These are phyloP conservation scores for Trichoderma erinaceum DNA, from an alignment of 495 filamentous ascomycete species.

Conservation along the genomic window DNA sequence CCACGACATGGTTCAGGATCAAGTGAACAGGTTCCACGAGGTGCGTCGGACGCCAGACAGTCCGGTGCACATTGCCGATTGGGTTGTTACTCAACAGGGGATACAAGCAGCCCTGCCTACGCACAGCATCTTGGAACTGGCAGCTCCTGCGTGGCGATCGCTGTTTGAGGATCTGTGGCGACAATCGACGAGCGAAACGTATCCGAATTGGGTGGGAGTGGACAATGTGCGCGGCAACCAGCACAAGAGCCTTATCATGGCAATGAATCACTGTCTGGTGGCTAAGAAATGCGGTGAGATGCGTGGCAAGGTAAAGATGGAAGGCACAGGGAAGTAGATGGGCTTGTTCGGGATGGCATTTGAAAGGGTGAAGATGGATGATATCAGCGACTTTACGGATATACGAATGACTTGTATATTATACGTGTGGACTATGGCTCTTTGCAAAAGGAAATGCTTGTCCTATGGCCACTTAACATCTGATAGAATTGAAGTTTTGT, in stretches of 20 bases:
- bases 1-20: background rate
- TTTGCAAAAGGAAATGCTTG: too few relatives aligned
- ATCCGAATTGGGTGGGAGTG: conserved; percentile 7
- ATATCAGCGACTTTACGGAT: too few relatives aligned
- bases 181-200: background rate
- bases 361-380: too few relatives aligned
- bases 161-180: conserved; percentile 2
- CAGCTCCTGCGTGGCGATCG: background rate
- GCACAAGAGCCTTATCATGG: conserved; percentile 3
- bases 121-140: background rate
- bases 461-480: too few relatives aligned
- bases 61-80: background rate
- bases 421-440: too few relatives aligned
- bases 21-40: background rate
- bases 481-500: too few relatives aligned
- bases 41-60: background rate
- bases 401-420: too few relatives aligned
- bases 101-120: background rate
- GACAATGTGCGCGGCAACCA: conserved; percentile 5
- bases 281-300: conserved; percentile 10
- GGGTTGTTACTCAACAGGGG: background rate
- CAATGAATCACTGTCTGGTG: conserved; percentile 10
- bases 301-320: background rate
- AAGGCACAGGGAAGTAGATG: background rate
- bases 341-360: background rate